Evolutionary conservation across 805 yeast species (phyloP).

Genomic region (Kodamaea neixiangensis): DNA sequence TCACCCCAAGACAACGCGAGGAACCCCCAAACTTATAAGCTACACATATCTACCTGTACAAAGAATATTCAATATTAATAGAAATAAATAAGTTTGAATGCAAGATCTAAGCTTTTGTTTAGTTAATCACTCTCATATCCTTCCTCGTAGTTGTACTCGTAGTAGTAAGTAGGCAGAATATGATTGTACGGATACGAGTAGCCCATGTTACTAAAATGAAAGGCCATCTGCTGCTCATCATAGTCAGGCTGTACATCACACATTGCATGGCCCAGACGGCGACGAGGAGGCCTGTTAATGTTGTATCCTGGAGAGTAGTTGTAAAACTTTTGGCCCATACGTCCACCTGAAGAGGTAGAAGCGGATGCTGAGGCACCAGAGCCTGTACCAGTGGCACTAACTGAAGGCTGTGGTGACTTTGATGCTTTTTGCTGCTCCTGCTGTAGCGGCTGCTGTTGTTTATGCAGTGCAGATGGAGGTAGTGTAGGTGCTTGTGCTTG

Average conservation of each 20-base stretch:
- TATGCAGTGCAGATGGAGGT: neutral
- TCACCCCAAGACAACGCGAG: constrained; percentile 30
- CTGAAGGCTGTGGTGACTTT: neutral
- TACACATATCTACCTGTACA: neutral
- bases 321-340: neutral
- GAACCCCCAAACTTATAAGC: constrained; percentile 32
- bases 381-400: neutral
- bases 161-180: constrained; percentile 7
- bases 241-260: neutral
- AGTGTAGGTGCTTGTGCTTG: neutral
- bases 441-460: neutral
- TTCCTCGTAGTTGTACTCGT: constrained; percentile 9
- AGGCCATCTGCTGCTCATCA: constrained; percentile 1
- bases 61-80: constrained; percentile 1
- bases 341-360: neutral
- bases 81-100: constrained; percentile 2
- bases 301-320: neutral
- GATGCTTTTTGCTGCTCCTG: neutral
- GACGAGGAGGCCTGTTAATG: neutral
- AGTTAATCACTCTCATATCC: constrained; percentile 6
- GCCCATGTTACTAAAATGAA: constrained; percentile 4
- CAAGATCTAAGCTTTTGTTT: constrained; percentile 2
- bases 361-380: neutral
- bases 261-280: constrained; percentile 4
- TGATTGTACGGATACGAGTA: constrained; percentile 9